phyloP scores from a whole-genome alignment of 495 filamentous ascomycete species.

The Lentithecium fluviatile region DNA sequence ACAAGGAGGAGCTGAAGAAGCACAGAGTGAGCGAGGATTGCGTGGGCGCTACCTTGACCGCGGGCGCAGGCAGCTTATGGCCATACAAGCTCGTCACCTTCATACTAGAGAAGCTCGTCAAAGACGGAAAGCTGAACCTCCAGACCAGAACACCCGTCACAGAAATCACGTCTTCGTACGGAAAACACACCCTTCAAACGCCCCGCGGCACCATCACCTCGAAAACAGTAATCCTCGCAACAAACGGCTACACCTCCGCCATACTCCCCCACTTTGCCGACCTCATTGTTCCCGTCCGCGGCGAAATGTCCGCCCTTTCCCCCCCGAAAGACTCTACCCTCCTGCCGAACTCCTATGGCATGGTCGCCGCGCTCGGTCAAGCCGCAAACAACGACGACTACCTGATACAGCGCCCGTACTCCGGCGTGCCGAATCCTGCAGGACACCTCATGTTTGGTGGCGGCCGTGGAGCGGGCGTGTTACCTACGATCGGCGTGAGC shows the following conservation, averaged over 20 bases:
- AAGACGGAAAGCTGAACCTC: slow-evolving; percentile 57
- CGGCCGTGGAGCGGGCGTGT: slow-evolving; percentile 50
- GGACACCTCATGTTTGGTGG: slow-evolving; percentile 68
- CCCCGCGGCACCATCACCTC: slow-evolving; percentile 59
- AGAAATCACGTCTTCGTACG: slow-evolving; percentile 36
- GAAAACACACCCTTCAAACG: slow-evolving; percentile 59
- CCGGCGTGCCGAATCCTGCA: slow-evolving; percentile 28
- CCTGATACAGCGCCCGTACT: slow-evolving; percentile 61
- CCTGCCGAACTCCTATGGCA: slow-evolving; percentile 57
- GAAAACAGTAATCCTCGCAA: slow-evolving; percentile 66
- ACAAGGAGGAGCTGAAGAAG: slow-evolving; percentile 37
- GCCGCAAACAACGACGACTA: slow-evolving; percentile 63
- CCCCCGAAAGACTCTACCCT: slow-evolving; percentile 51
- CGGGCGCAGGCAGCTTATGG: slow-evolving; percentile 59
- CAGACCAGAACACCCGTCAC: slow-evolving; percentile 72
- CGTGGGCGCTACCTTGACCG: slow-evolving; percentile 45
- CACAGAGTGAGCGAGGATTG: slow-evolving; percentile 47
- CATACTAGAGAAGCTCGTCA: slow-evolving; percentile 59
- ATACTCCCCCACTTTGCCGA: slow-evolving; percentile 67
- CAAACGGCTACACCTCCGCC: slow-evolving; percentile 74
- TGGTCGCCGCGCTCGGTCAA: slow-evolving; percentile 50
- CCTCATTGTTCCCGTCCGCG: slow-evolving; percentile 72
- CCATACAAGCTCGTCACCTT: slow-evolving; percentile 77
- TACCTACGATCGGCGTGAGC: slow-evolving; percentile 55
- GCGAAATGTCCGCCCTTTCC: slow-evolving; percentile 68